phyloP scores from a whole-genome alignment of 352 stramenopile species.

The Globisporangium middletonii region DNA sequence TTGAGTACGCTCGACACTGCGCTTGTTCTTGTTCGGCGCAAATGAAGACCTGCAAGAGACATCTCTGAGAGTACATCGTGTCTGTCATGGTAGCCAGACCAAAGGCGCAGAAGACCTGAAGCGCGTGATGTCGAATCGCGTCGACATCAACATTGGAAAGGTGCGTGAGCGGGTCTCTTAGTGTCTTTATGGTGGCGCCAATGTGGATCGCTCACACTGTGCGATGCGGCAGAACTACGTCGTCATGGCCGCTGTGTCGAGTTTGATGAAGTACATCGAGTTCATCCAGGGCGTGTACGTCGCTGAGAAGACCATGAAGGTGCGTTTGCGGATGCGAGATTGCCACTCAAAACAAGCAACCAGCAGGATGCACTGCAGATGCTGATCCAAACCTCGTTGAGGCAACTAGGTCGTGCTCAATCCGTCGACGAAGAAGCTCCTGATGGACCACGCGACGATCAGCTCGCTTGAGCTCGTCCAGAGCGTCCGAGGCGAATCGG shows the following conservation, averaged over 20 bases:
- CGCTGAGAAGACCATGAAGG: constrained; percentile 78
- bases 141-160: constrained; percentile 77
- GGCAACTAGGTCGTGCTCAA: constrained; percentile 60
- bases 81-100: constrained; percentile 44
- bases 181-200: neutral
- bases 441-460: constrained; percentile 85
- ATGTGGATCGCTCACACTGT: too few species aligned
- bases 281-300: constrained; percentile 84
- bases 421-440: constrained; percentile 57
- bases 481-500: constrained; percentile 42
- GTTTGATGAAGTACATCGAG: constrained; percentile 83
- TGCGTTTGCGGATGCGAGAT: constrained; percentile 10
- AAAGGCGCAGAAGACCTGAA: constrained; percentile 83
- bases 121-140: constrained; percentile 72
- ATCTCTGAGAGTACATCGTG: too few species aligned
- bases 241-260: constrained; percentile 71
- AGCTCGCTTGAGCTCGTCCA: constrained; percentile 65
- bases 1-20: constrained; percentile 35
- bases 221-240: constrained; percentile 62
- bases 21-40: neutral
- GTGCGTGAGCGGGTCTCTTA: constrained; percentile 16
- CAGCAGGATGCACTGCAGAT: too few species aligned
- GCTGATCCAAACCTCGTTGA: neutral
- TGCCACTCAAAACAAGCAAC: neutral
- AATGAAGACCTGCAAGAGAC: too few species aligned